phyloP scores from a whole-genome alignment of 192 early-diverging fungal species.

The Backusella tuberculispora region DNA sequence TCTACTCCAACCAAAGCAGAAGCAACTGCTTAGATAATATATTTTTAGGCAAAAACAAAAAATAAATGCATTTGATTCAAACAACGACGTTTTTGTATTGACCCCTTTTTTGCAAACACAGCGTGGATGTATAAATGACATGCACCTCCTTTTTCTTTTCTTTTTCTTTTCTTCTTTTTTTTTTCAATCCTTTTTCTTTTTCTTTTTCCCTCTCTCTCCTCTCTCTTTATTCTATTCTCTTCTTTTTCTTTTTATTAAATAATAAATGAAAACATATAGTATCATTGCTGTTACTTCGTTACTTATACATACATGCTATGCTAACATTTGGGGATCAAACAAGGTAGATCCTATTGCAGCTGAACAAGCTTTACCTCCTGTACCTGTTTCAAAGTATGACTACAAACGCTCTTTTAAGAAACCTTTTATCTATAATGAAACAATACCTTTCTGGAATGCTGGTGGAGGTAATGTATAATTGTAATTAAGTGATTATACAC shows the following conservation, averaged over 20 bases:
- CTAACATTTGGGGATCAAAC: conserved; percentile 18
- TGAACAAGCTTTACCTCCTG: conserved; percentile 13
- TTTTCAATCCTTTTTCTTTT: not conserved
- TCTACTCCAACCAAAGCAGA: not conserved
- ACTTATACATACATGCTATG: not conserved
- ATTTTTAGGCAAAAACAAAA: not conserved
- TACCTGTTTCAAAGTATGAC: conserved; percentile 46
- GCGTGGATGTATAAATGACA: too few relatives aligned
- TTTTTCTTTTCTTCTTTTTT: not conserved
- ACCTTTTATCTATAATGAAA: conserved; percentile 52
- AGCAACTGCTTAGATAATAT: not conserved
- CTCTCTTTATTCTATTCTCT: conserved; percentile 12
- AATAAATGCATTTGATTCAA: not conserved
- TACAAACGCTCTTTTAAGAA: conserved; percentile 67
- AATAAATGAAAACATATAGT: conserved; percentile 13
- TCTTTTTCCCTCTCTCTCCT: not conserved
- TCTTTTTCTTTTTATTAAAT: not conserved
- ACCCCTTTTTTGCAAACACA: not conserved
- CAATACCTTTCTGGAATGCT: conserved; percentile 55
- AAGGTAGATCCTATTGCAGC: conserved; percentile 12
- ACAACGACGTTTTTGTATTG: not conserved
- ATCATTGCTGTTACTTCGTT: not conserved
- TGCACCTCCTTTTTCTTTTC: not conserved
- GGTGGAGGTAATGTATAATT: conserved; percentile 43
- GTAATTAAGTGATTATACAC: too few relatives aligned